phyloP scores from a whole-genome alignment of 2,329 filamentous ascomycete species.

The Nothopassalora personata region DNA sequence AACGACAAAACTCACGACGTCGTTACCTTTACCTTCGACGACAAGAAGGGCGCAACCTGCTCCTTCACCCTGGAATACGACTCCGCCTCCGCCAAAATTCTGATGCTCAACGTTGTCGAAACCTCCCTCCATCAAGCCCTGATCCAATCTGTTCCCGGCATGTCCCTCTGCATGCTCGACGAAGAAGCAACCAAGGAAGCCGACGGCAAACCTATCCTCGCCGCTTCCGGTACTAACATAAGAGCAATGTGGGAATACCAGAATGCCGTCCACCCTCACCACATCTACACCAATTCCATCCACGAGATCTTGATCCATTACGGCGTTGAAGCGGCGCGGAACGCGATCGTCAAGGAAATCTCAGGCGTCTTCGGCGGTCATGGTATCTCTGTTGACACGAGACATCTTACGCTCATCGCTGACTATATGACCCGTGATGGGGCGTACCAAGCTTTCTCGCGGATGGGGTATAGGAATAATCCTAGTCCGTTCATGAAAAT shows the following conservation, averaged over 20 bases:
- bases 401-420: constrained; percentile 90
- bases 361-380: constrained; percentile 80
- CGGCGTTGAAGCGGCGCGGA: constrained; percentile 87
- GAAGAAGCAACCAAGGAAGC: constrained; percentile 41
- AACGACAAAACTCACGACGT: constrained; percentile 57
- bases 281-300: constrained; percentile 88
- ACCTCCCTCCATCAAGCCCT: constrained; percentile 70
- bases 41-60: constrained; percentile 66
- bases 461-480: constrained; percentile 78
- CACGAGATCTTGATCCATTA: constrained; percentile 77
- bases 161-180: constrained; percentile 66
- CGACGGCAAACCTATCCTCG: constrained; percentile 48
- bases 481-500: constrained; percentile 95
- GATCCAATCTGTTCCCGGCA: constrained; percentile 77
- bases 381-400: constrained; percentile 84
- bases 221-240: constrained; percentile 82
- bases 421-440: constrained; percentile 97
- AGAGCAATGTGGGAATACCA: constrained; percentile 84
- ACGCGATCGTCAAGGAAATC: constrained; percentile 81
- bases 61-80: constrained; percentile 79
- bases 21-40: constrained; percentile 73
- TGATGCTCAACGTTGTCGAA: constrained; percentile 89
- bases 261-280: constrained; percentile 79
- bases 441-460: constrained; percentile 84
- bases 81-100: constrained; percentile 73